Base-by-base conservation (phyloP, 1,284 basidiomycete species). In the Golubevia sp. region DNA sequence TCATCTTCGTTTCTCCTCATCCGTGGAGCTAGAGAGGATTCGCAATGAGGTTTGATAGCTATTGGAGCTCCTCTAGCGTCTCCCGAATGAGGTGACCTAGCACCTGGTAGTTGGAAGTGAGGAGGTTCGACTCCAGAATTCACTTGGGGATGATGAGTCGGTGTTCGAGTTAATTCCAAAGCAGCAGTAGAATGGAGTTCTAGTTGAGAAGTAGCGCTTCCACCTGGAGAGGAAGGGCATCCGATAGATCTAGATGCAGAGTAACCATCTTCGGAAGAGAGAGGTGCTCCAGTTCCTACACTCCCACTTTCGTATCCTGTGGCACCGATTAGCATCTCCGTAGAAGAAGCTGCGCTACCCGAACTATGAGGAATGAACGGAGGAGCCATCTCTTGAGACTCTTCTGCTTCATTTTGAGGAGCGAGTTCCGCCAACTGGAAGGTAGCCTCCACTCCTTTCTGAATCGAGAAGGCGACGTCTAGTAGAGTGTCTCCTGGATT, bases 341-440 rank as follows among this genome's bases (percentile, higher is more conserved):
- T 38, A 4, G 51, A 30, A 18, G 21, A 56, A 30, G 52, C 53
- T 20, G 55, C 34, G n/a, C 26, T 23, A 49, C 30, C 5, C 44
- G n/a, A 23, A 49, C 49, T 15, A 53, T 61, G 49, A 48, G 44
- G 20, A 55, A 77, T 18, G 78, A 82, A 44, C 77, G 80, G 3
- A 55, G 56, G 15, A 69, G 76, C 8, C 63, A 64, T 58, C 20
- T 52, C 60, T 15, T 59, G 26, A 38, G 67, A 58, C 15, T 62
- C 61, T 4, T 65, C 68, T 8, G 68, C 64, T 20, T 61, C 61
- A 23, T 77, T 72, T 26, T 70, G 66, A 21, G 77, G 82, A 4
- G 84, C 83, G 30, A 77, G 70, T 58, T 83, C 85, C 1, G 85
- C 85, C 5, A 86, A 75, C 56, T 86, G 74, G 67, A 86, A 87